Evolutionary conservation across 495 filamentous ascomycete species (phyloP), one percentile per base, ranked within the genome.

Genomic region (Neurospora sp.): DNA sequence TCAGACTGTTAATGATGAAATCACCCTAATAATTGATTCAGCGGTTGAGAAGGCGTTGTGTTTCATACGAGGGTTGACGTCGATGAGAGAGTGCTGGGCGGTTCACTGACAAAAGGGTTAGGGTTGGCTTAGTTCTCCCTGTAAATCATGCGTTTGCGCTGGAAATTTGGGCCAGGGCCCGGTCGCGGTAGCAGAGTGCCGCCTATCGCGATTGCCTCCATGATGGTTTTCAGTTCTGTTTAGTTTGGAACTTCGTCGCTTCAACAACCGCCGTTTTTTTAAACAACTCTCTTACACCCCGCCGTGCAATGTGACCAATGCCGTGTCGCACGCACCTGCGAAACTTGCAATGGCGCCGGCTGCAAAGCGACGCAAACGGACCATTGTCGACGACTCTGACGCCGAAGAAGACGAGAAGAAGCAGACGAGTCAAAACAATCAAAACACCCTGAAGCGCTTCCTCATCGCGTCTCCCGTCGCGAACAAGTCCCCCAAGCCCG

Each of bases 361-460:
- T 74, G 81, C 85, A 74, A 88, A 88, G 82, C 86, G 87, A 74
- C 83, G 83, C 75, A 87, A 83, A 78, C 83, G 83, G 72, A 83
- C 82, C 79, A 78, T 84, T 71, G 72, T 83, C 72, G 78, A 81
- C 77, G 78, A 83, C 72, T 72, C 81, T 71, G 77, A 81, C 39
- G 77, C 79, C 41, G 76, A 62, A 37, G 77, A 46, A 70, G 80
- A 82, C 72, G 79, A 80, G 72, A 76, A 76, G 37, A 31, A 75
- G 35, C 54, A 66, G 54, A 66, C 54, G 14, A 77, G 74, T n/a
- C 62, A 77, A 31, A 76, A 77, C 40, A 74, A 69, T 62, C 78
- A 78, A 39, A 85, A 84, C 72, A 83, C 80, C 48, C 73, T 86
- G 27, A 78, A 76, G 40, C 82, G 82, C 66, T 86, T 84, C 75